These are phyloP conservation scores for Colletotrichum sp. DNA, from an alignment of 2,329 filamentous ascomycete species.

Conservation along the genomic window DNA sequence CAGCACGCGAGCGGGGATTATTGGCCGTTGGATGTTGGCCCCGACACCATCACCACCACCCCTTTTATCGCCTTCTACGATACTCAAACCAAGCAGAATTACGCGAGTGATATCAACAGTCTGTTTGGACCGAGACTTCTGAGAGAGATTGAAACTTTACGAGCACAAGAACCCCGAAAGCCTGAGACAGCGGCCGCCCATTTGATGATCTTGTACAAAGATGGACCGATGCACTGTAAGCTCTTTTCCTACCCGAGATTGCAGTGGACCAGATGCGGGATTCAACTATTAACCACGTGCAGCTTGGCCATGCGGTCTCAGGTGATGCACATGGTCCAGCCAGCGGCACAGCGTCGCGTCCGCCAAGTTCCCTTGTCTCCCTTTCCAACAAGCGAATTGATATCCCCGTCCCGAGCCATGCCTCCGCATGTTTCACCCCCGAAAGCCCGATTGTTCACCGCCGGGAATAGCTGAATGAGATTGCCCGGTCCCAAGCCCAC, in stretches of 20 bases:
- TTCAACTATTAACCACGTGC: background rate
- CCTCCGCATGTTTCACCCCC: background rate
- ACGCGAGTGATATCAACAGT: background rate
- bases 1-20: conserved; percentile 35
- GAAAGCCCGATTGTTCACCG: background rate
- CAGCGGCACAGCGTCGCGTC: background rate
- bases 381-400: background rate
- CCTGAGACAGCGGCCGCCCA: background rate
- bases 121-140: background rate
- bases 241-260: background rate
- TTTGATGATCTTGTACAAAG: background rate
- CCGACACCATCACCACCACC: background rate
- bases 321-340: background rate
- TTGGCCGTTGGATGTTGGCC: background rate
- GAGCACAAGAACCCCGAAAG: background rate
- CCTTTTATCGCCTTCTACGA: background rate
- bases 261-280: background rate
- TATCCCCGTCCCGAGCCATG: background rate
- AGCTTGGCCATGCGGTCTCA: background rate
- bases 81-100: background rate
- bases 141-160: background rate
- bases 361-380: background rate
- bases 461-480: background rate
- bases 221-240: background rate
- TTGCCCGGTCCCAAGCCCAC: background rate